These are phyloP conservation scores for Corynascus novoguineensis DNA, from an alignment of 495 filamentous ascomycete species.

Conservation along the genomic window DNA sequence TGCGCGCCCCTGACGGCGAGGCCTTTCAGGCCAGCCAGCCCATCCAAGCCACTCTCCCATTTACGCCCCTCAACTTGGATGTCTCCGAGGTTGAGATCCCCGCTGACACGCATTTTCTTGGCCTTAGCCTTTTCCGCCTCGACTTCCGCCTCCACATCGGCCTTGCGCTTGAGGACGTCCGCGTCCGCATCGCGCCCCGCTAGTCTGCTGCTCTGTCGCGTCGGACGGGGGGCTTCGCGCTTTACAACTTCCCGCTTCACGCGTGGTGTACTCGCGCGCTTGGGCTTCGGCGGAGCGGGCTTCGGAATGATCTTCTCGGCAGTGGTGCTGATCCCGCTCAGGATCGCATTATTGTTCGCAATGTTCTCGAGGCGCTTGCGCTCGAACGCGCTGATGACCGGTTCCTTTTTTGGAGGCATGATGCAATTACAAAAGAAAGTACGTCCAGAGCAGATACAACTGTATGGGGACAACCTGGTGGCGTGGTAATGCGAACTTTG, in stretches of 20 bases:
- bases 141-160: constrained; percentile 63
- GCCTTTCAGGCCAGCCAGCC: constrained; percentile 38
- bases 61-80: constrained; percentile 75
- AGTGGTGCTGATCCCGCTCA: constrained; percentile 38
- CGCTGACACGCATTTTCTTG: constrained; percentile 67
- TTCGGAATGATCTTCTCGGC: constrained; percentile 33
- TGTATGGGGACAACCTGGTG: background rate
- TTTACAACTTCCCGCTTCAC: constrained; percentile 28
- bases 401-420: constrained; percentile 28
- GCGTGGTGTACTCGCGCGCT: constrained; percentile 21
- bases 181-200: constrained; percentile 53
- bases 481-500: background rate
- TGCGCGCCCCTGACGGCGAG: constrained; percentile 57
- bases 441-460: background rate
- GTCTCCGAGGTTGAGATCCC: constrained; percentile 66
- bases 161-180: constrained; percentile 72
- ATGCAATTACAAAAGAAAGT: background rate
- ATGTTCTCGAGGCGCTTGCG: constrained; percentile 52
- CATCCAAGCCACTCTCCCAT: constrained; percentile 39
- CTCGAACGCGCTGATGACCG: constrained; percentile 49
- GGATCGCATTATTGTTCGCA: constrained; percentile 47
- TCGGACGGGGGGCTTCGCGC: constrained; percentile 30
- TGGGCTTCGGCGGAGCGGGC: constrained; percentile 26
- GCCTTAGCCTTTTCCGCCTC: constrained; percentile 55
- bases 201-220: constrained; percentile 49